phyloP scores from a whole-genome alignment of 2,329 filamentous ascomycete genomes.

The Xylaria sp. region DNA sequence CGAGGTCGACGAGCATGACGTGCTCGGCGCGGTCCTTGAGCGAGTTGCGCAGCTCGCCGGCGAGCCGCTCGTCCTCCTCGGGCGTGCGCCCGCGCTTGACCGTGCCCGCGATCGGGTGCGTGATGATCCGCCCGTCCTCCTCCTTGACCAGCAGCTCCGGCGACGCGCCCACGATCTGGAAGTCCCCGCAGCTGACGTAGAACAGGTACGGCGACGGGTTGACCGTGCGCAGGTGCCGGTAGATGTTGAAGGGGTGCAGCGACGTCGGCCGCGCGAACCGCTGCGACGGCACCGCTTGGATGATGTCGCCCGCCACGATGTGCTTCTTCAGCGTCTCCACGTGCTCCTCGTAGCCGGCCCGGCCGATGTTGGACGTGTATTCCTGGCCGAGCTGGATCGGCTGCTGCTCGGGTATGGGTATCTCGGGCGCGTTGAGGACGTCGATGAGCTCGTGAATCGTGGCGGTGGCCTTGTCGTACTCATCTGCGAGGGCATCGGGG shows the following conservation, averaged over 20 bases:
- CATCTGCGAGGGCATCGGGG: conserved; percentile 58
- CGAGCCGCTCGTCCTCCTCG: conserved; percentile 80
- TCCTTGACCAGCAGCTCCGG: conserved; percentile 94
- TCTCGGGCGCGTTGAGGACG: conserved; percentile 72
- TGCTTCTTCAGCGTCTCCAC: conserved; percentile 86
- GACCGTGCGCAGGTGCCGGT: conserved; percentile 92
- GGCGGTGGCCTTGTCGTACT: conserved; percentile 69
- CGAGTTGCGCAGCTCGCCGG: conserved; percentile 73
- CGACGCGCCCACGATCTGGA: conserved; percentile 93
- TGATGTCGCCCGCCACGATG: conserved; percentile 90
- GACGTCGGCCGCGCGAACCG: conserved; percentile 86
- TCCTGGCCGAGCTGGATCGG: conserved; percentile 74
- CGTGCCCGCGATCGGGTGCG: conserved; percentile 95
- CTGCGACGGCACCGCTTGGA: conserved; percentile 95
- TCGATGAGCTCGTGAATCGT: conserved; percentile 69
- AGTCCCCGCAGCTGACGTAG: conserved; percentile 88
- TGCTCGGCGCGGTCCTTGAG: conserved; percentile 94
- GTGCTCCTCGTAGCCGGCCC: conserved; percentile 85
- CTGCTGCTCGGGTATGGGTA: conserved; percentile 75
- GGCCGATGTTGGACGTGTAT: conserved; percentile 91
- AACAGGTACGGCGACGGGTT: conserved; percentile 98
- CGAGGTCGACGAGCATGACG: conserved; percentile 96
- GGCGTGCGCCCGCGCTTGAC: conserved; percentile 81
- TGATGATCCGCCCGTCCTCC: conserved; percentile 84
- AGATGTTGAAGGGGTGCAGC: conserved; percentile 97